Base-by-base conservation (phyloP, 441 rosid species). In the Melastoma candidum region DNA sequence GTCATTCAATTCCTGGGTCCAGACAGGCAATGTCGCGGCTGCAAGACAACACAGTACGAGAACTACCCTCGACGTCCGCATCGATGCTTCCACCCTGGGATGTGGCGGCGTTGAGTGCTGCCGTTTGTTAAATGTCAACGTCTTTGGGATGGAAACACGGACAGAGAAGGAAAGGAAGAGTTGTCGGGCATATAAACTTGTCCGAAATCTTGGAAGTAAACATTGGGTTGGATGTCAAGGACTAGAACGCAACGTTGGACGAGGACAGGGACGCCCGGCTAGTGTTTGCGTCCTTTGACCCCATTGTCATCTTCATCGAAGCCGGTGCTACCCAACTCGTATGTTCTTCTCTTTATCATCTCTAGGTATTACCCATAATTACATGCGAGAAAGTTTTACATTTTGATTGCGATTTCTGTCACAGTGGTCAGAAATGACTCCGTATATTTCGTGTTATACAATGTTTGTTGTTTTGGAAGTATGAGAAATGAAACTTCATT, bases 241-340 rank as follows among this genome's bases (percentile, higher is more conserved):
- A 17, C 22, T 17, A 17, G 22, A 17, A 17, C 22, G 22, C 22
- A 17, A 17, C 22, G 22, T 17, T 17, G 22, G 22, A 17, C 22
- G 22, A 17, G 22, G 22, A 17, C 22, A 17, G 22, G 22, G 22
- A 17, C 22, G 22, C 22, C 22, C 22, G 22, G 22, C 22, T 17
- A 17, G 22, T 17, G 22, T 17, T 17, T 17, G 22, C 22, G 22
- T 17, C 22, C 22, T 17, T 17, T 17, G 22, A 17, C 22, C 22
- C 65, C 39, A 61, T 89, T 36, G 96, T 97, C 74, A 83, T 89
- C 63, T 69, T 64, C 73, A 74, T 87, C 2, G 87, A 83, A 27
- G 82, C 93, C 9, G 83, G 89, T 67, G 90, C 95, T n/a, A 95
- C 99, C 57, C 99, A 93, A 69, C 70, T 93, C 77, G 97, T 89